A percentile compares a stretch with the other conserved stretches of the same genome.
Conservation (phyloP, 73 alveolate genomes). For the Paramecium bursaria region DNA sequence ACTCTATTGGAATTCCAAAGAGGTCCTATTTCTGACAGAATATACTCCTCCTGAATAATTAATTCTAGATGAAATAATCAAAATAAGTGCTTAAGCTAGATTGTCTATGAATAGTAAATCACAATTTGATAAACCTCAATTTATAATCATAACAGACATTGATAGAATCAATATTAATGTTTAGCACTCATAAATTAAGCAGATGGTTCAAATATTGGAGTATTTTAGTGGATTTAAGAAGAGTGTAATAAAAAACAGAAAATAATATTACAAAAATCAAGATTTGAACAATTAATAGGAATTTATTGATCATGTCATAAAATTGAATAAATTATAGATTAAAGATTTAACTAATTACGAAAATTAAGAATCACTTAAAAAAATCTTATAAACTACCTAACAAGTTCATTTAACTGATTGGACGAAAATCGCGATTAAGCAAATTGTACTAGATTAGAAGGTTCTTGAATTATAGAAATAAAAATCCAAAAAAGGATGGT, state of each 20-base stretch:
- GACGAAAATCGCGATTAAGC: slow-evolving; percentile 11
- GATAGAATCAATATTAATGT: slow-evolving; percentile 21
- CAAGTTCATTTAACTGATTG: slow-evolving; percentile 10
- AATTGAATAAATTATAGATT: too few species aligned
- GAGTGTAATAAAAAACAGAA: too few species aligned
- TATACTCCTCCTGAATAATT: slow-evolving; percentile 16
- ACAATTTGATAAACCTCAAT: slow-evolving; percentile 41
- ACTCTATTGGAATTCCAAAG: slow-evolving; percentile 69
- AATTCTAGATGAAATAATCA: not conserved
- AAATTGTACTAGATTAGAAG: slow-evolving; percentile 9
- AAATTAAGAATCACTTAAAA: not conserved
- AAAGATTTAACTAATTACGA: too few species aligned
- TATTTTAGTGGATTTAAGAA: not conserved
- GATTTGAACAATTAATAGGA: too few species aligned
- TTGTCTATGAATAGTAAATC: not conserved
- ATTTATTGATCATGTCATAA: too few species aligned
- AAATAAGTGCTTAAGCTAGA: slow-evolving; percentile 41
- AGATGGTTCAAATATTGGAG: slow-evolving; percentile 21
- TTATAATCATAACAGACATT: not conserved
- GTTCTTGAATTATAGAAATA: slow-evolving; percentile 17
- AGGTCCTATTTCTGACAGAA: not conserved
- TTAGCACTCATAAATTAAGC: slow-evolving; percentile 4
- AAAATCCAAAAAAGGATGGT: slow-evolving; percentile 30
- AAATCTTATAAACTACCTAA: not conserved
- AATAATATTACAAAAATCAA: too few species aligned